Conservation (phyloP, 2,329 filamentous ascomycete species). For the Aureobasidium sp. region DNA sequence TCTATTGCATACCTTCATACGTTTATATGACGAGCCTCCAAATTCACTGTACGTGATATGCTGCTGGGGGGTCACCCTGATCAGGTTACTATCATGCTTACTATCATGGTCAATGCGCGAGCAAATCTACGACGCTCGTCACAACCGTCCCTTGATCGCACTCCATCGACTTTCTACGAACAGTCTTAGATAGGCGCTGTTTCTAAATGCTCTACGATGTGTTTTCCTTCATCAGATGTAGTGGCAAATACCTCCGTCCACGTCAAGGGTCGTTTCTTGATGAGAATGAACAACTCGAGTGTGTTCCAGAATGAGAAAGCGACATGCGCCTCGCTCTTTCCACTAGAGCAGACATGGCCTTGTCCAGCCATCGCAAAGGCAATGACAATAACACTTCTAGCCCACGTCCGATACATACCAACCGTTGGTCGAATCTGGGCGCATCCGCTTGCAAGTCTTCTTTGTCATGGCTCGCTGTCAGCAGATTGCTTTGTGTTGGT, state of each 20-base stretch:
- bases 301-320: background rate
- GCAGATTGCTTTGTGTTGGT: background rate
- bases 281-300: background rate
- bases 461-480: background rate
- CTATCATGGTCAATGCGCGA: background rate
- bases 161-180: background rate
- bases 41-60: background rate
- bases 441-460: too few relatives aligned
- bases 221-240: background rate
- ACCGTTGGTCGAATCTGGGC: too few relatives aligned
- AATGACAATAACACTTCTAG: background rate
- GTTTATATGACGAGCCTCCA: background rate
- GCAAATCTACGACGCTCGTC: background rate
- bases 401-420: too few relatives aligned
- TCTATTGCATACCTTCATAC: background rate
- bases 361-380: background rate
- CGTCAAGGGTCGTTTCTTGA: background rate
- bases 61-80: background rate
- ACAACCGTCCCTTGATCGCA: background rate
- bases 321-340: background rate
- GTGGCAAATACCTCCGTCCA: too few relatives aligned
- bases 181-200: background rate
- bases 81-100: background rate
- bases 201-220: background rate
- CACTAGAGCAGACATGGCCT: background rate